Percentiles rank a stretch among this genome's conserved stretches.
These are phyloP conservation scores for Lactarius deliciosus DNA, from an alignment of 768 basidiomycete species.

Conservation along the genomic window DNA sequence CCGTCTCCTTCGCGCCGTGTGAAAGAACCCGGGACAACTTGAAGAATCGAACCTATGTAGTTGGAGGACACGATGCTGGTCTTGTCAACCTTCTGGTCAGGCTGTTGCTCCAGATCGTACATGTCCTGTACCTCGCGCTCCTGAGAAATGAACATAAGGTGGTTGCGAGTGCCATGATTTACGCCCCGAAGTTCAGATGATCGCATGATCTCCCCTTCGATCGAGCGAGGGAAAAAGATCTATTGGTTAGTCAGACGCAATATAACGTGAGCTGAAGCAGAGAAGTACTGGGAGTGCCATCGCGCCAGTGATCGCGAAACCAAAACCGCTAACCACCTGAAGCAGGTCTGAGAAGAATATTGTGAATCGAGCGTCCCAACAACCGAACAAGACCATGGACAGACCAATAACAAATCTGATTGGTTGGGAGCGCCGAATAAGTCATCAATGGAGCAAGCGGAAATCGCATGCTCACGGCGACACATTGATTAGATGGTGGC, in stretches of 20 bases:
- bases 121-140: background rate
- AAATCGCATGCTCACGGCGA: conserved; percentile 44
- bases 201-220: conserved; percentile 58
- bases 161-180: conserved; percentile 25
- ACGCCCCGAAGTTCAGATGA: conserved; percentile 31
- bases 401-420: conserved; percentile 1
- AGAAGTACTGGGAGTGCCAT: conserved; percentile 8
- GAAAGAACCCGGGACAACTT: background rate
- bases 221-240: conserved; percentile 85
- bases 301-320: conserved; percentile 4
- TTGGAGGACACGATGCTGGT: background rate
- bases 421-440: background rate
- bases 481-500: conserved; percentile 62
- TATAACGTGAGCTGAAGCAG: background rate
- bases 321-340: background rate
- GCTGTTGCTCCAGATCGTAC: background rate
- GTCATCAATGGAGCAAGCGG: background rate
- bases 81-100: background rate
- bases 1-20: background rate
- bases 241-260: conserved; percentile 37
- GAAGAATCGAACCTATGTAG: background rate
- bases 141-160: background rate
- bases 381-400: background rate
- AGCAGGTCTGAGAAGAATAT: conserved; percentile 1
- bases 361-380: background rate